Evolutionary conservation across 2,329 filamentous ascomycete genomes (phyloP).

Genomic region (Fusarium scirpi): DNA sequence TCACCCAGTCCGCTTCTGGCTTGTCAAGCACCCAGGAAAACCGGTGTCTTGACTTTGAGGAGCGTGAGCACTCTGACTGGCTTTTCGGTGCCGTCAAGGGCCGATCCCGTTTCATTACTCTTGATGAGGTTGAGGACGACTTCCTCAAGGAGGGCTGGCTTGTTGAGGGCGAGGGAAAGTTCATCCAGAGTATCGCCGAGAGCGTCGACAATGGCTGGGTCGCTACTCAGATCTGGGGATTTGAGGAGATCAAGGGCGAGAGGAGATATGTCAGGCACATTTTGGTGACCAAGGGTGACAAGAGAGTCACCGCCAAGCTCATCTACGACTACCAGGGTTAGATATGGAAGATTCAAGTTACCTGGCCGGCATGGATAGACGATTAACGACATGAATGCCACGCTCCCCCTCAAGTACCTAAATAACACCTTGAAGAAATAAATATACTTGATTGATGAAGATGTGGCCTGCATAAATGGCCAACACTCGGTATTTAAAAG

Average conservation of each 20-base stretch:
- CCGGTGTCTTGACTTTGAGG: conserved; percentile 64
- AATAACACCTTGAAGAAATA: background rate
- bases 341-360: background rate
- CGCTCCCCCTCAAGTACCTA: background rate
- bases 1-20: conserved; percentile 79
- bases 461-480: background rate
- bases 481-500: background rate
- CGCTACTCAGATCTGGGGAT: conserved; percentile 71
- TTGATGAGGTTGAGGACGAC: conserved; percentile 65
- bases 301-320: conserved; percentile 64
- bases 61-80: conserved; percentile 78
- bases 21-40: conserved; percentile 73
- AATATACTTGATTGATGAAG: conserved; percentile 10
- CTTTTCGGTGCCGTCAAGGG: conserved; percentile 81
- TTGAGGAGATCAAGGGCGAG: conserved; percentile 65
- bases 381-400: background rate
- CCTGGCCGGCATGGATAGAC: background rate
- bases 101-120: conserved; percentile 63
- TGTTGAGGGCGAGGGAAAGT: conserved; percentile 68
- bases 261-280: conserved; percentile 66
- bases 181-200: conserved; percentile 73
- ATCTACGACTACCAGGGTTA: conserved; percentile 65
- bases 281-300: conserved; percentile 62
- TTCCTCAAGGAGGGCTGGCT: conserved; percentile 70
- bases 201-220: conserved; percentile 66